Conservation (phyloP, 2,329 filamentous ascomycete species). For the Curvularia hawaiiensis region DNA sequence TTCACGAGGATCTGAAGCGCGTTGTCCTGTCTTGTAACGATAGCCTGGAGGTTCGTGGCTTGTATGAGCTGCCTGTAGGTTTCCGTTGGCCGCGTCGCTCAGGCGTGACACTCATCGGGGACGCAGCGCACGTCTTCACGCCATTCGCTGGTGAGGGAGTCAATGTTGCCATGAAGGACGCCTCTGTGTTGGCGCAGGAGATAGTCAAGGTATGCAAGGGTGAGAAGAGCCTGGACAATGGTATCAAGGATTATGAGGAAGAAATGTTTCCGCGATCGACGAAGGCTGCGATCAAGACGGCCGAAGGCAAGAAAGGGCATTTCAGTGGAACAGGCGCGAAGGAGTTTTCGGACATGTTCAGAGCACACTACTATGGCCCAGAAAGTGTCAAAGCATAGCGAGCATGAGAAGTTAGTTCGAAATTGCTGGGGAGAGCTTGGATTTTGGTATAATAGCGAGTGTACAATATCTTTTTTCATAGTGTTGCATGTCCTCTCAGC, state of each 20-base stretch:
- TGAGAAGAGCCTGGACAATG: slow-evolving; percentile 28
- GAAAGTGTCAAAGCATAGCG: neutral
- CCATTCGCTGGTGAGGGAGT: slow-evolving; percentile 65
- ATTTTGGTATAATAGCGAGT: neutral
- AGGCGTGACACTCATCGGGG: slow-evolving; percentile 62
- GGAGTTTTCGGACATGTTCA: slow-evolving; percentile 32
- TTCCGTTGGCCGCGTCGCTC: slow-evolving; percentile 56
- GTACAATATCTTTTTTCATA: neutral
- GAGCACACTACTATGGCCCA: slow-evolving; percentile 15
- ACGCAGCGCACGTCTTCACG: slow-evolving; percentile 65
- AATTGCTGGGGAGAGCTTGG: neutral
- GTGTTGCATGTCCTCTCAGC: neutral
- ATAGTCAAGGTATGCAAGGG: slow-evolving; percentile 25
- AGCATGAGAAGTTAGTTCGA: neutral
- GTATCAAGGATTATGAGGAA: slow-evolving; percentile 29
- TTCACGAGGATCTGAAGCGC: slow-evolving; percentile 44
- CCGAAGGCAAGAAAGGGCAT: slow-evolving; percentile 27
- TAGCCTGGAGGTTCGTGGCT: slow-evolving; percentile 28
- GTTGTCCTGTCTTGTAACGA: slow-evolving; percentile 29
- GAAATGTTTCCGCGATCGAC: slow-evolving; percentile 34
- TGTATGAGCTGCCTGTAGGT: slow-evolving; percentile 61
- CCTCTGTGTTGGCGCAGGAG: slow-evolving; percentile 53
- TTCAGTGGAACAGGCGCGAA: slow-evolving; percentile 27
- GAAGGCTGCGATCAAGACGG: slow-evolving; percentile 26
- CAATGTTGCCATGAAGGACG: slow-evolving; percentile 63